phyloP scores from a whole-genome alignment of 306 rosid genomes.

The Luffa aegyptiaca region DNA sequence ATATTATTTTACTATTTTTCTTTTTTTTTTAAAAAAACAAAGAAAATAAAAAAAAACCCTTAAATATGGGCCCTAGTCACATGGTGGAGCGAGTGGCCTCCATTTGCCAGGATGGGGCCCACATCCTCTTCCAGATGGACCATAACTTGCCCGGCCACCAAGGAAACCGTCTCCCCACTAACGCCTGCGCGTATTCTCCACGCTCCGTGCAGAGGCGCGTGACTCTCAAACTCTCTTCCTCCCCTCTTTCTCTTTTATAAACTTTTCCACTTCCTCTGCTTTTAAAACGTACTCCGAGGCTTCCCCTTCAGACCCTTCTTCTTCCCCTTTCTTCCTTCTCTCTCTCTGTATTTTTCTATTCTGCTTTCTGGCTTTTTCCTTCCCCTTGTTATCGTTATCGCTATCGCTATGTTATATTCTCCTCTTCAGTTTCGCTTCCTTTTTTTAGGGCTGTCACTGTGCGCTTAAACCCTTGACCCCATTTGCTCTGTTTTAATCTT shows the following conservation, averaged over 20 bases:
- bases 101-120: not conserved
- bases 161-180: constrained; percentile 8
- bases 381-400: not conserved
- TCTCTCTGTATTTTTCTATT: not conserved
- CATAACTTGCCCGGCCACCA: not conserved
- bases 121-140: not conserved
- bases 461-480: not conserved
- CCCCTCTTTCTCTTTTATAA: not conserved
- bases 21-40: too few relatives aligned
- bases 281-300: constrained; percentile 3
- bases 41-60: not conserved
- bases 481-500: not conserved
- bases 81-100: constrained; percentile 3
- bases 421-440: not conserved
- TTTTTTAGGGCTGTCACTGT: not conserved
- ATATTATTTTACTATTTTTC: not conserved
- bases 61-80: not conserved
- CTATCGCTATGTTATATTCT: not conserved
- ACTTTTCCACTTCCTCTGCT: constrained; percentile 4
- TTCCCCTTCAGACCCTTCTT: not conserved
- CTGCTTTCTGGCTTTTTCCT: not conserved
- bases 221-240: too few relatives aligned
- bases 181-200: not conserved
- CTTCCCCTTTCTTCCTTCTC: not conserved
- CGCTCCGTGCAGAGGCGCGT: not conserved